Conservation (phyloP, 495 filamentous ascomycete genomes). For the Neurospora sp. region DNA sequence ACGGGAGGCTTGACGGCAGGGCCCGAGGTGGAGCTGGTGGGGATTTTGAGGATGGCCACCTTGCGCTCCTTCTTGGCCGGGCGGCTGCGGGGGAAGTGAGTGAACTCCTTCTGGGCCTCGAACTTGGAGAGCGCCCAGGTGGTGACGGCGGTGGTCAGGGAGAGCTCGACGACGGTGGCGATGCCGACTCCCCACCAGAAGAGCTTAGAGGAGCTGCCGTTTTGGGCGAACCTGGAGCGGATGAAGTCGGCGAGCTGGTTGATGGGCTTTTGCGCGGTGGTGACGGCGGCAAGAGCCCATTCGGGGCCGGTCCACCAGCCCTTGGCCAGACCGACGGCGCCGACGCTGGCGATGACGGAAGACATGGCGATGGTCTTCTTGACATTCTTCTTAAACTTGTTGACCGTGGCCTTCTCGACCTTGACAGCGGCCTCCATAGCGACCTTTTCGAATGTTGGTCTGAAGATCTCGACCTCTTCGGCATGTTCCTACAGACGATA, state of each 20-base stretch:
- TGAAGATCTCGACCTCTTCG: slow-evolving; percentile 7
- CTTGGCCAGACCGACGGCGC: slow-evolving; percentile 6
- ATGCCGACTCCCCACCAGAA: slow-evolving; percentile 11
- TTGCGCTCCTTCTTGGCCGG: background rate
- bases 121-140: slow-evolving; percentile 9
- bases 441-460: slow-evolving; percentile 3
- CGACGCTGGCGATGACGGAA: slow-evolving; percentile 14
- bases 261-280: background rate
- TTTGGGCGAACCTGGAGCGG: background rate
- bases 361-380: slow-evolving; percentile 22
- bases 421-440: slow-evolving; percentile 12
- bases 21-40: slow-evolving; percentile 22
- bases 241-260: background rate
- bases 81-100: slow-evolving; percentile 2
- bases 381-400: slow-evolving; percentile 20
- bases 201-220: slow-evolving; percentile 16
- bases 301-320: background rate
- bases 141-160: background rate
- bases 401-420: background rate
- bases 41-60: background rate
- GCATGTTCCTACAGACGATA: slow-evolving; percentile 1
- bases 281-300: background rate
- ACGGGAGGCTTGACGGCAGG: slow-evolving; percentile 22
- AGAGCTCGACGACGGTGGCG: slow-evolving; percentile 5
- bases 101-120: slow-evolving; percentile 13